Evolutionary conservation across 169 alveolate species (phyloP).

Genomic region (Eimeria necatrix): DNA sequence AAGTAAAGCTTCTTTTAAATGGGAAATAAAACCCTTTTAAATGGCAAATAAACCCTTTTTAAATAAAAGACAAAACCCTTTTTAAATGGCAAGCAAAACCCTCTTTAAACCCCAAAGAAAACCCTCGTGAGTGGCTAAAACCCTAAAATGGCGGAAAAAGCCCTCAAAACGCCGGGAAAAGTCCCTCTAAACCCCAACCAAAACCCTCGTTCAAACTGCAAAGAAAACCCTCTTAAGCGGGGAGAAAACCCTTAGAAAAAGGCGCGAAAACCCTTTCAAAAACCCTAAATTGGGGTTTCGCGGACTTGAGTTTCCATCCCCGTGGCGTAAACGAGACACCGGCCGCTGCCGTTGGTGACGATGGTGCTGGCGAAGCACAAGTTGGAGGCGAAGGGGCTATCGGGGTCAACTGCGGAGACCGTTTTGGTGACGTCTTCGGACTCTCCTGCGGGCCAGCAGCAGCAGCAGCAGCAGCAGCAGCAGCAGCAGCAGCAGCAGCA

Average conservation of each 20-base stretch:
- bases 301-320: conserved; percentile 85
- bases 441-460: conserved; percentile 50
- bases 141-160: too few relatives aligned
- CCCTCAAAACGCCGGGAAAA: too few relatives aligned
- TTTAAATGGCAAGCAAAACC: too few relatives aligned
- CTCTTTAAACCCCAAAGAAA: too few relatives aligned
- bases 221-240: neutral
- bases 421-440: conserved; percentile 92
- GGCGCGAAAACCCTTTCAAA: neutral
- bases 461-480: neutral
- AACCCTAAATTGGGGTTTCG: neutral
- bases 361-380: conserved; percentile 96
- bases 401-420: conserved; percentile 86
- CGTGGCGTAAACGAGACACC: conserved; percentile 94
- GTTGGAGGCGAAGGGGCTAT: conserved; percentile 92
- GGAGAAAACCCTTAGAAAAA: neutral
- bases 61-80: too few relatives aligned
- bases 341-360: conserved; percentile 95
- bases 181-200: too few relatives aligned
- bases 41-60: too few relatives aligned
- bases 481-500: neutral
- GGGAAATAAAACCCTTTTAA: too few relatives aligned
- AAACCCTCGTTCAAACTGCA: too few relatives aligned
- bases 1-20: too few relatives aligned
- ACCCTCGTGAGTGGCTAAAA: too few relatives aligned